These are phyloP conservation scores for Clavispora santaluciae DNA, from an alignment of 805 yeast genomes.

Conservation along the genomic window DNA sequence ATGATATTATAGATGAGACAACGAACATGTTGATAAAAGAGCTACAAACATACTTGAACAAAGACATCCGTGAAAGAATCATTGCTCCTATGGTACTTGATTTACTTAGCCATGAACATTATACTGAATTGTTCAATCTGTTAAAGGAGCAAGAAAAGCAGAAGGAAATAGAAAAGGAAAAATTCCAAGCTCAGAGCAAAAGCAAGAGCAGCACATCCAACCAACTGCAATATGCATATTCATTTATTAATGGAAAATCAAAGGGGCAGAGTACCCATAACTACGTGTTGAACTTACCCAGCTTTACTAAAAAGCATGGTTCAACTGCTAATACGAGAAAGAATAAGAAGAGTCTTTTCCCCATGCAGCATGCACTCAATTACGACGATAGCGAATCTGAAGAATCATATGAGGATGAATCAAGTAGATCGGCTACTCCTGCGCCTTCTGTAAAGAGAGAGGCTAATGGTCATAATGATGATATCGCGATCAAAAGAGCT, in stretches of 20 bases:
- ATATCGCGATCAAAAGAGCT: conserved; percentile 17
- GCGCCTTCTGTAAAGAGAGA: conserved; percentile 26
- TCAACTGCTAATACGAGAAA: conserved; percentile 20
- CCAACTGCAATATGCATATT: conserved; percentile 22
- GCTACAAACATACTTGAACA: conserved; percentile 54
- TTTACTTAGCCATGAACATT: conserved; percentile 52
- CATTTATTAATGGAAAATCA: conserved; percentile 12
- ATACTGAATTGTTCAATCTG: conserved; percentile 43
- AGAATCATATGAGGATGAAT: conserved; percentile 30
- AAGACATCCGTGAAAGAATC: conserved; percentile 69
- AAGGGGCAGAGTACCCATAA: conserved; percentile 3
- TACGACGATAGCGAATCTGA: conserved; percentile 35
- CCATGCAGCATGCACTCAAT: conserved; percentile 53
- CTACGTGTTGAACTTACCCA: conserved; percentile 23
- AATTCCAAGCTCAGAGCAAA: conserved; percentile 7
- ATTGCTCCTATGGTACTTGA: conserved; percentile 67
- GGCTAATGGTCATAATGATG: conserved; percentile 18
- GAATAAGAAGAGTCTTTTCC: conserved; percentile 28
- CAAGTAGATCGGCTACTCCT: conserved; percentile 35
- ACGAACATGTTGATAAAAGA: conserved; percentile 56
- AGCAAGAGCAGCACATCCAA: conserved; percentile 5
- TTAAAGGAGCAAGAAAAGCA: conserved; percentile 25
- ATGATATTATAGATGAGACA: conserved; percentile 53
- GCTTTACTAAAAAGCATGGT: conserved; percentile 30
- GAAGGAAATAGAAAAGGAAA: conserved; percentile 15